Conservation (phyloP, 1,284 basidiomycete species). For the Apiotrichum mycotoxinovorans region DNA sequence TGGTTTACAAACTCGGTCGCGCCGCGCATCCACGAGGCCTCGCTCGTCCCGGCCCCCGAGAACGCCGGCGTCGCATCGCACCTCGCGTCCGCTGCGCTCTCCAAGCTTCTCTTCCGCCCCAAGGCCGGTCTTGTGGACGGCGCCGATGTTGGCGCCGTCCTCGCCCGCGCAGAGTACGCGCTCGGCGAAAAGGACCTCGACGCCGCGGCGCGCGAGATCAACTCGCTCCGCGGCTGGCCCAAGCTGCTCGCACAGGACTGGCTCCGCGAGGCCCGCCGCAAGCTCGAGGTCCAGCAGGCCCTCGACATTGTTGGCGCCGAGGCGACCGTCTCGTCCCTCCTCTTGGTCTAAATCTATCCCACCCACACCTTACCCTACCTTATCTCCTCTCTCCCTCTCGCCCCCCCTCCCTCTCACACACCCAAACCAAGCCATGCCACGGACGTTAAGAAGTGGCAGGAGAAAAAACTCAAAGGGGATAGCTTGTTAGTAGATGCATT, state of each 20-base stretch:
- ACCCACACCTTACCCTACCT: no score
- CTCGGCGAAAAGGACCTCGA: conserved; percentile 91
- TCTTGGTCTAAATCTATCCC: conserved; percentile 51
- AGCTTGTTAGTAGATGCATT: conserved; percentile 12
- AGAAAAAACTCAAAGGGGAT: background rate
- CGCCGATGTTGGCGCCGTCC: conserved; percentile 75
- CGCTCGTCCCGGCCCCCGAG: conserved; percentile 69
- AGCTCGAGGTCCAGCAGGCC: conserved; percentile 90
- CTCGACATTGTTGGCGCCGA: conserved; percentile 84
- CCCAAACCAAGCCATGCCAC: no score
- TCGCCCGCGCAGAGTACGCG: conserved; percentile 86
- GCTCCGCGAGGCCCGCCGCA: conserved; percentile 81
- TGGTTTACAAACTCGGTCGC: conserved; percentile 86
- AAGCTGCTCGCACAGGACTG: conserved; percentile 81
- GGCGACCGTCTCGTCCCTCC: conserved; percentile 60
- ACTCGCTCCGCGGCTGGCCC: conserved; percentile 82
- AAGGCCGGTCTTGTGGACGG: conserved; percentile 68
- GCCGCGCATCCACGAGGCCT: conserved; percentile 79
- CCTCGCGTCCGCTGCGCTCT: conserved; percentile 73
- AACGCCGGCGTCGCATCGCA: conserved; percentile 84
- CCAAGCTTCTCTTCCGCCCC: conserved; percentile 72
- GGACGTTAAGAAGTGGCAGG: no score
- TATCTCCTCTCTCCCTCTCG: no score
- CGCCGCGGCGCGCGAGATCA: conserved; percentile 83
- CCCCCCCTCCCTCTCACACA: no score